Percentiles rank a stretch among this genome's conserved stretches.
Conservation (phyloP, 768 basidiomycete species). For the Hericium alpestre region DNA sequence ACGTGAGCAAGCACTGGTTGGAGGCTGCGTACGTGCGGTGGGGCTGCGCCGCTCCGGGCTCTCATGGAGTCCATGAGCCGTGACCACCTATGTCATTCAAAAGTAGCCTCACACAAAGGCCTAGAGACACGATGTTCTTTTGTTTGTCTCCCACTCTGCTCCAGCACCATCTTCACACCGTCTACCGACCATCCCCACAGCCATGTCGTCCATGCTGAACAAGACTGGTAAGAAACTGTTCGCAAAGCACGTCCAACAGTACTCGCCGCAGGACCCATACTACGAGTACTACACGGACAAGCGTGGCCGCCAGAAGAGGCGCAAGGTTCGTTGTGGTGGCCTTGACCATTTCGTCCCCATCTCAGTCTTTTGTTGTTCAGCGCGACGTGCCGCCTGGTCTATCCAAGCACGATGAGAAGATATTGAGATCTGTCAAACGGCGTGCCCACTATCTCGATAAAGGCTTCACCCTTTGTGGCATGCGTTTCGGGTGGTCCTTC, state of each 20-base stretch:
- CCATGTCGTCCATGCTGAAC: slow-evolving; percentile 15
- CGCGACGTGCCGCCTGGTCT: slow-evolving; percentile 67
- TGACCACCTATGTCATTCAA: no score
- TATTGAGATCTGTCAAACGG: slow-evolving; percentile 63
- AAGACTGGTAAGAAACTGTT: slow-evolving; percentile 54
- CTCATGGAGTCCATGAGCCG: no score
- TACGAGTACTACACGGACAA: slow-evolving; percentile 56
- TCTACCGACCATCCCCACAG: background rate
- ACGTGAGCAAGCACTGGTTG: no score
- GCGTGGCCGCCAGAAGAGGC: slow-evolving; percentile 43
- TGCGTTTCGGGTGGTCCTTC: slow-evolving; percentile 83
- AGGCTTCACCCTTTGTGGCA: slow-evolving; percentile 67
- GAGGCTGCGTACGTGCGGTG: no score
- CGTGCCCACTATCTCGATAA: slow-evolving; percentile 85
- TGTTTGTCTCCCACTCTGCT: background rate
- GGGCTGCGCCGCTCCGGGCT: no score
- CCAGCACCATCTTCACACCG: background rate
- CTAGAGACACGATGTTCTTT: background rate
- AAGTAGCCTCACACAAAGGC: no score
- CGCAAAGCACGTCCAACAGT: slow-evolving; percentile 50
- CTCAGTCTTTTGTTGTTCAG: slow-evolving; percentile 22
- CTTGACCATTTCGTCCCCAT: background rate
- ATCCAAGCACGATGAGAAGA: slow-evolving; percentile 60
- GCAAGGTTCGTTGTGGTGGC: slow-evolving; percentile 35
- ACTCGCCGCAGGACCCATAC: slow-evolving; percentile 62